Conservation (phyloP, 179 eudicot species). For the Carnegiea gigantea region DNA sequence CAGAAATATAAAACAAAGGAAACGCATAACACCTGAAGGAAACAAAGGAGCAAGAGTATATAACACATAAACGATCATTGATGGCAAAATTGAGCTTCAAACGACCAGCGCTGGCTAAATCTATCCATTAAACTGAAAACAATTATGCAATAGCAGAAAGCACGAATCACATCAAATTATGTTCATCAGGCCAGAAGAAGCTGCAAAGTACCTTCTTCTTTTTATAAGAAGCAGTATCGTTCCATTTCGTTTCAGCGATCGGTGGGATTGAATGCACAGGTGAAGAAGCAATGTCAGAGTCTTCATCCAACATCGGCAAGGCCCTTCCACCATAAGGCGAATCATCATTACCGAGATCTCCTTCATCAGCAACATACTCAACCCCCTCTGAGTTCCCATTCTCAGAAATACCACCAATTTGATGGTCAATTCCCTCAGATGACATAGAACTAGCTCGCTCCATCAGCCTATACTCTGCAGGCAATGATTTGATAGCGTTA, state of each 20-base stretch:
- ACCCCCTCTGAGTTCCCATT: conserved; percentile 36
- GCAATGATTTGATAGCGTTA: conserved; percentile 78
- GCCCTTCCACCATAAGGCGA: conserved; percentile 69
- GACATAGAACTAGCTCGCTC: conserved; percentile 34
- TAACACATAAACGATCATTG: neutral
- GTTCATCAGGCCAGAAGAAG: conserved; percentile 4
- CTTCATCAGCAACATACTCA: conserved; percentile 26
- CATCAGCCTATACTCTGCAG: conserved; percentile 54
- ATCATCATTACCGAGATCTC: conserved; percentile 59
- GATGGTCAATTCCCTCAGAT: conserved; percentile 26
- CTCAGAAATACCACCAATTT: conserved; percentile 33
- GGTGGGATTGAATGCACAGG: conserved; percentile 42
- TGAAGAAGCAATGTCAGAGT: conserved; percentile 39
- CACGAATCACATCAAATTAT: neutral
- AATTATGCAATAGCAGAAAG: neutral
- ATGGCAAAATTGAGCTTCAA: conserved; percentile 8
- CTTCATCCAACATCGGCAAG: conserved; percentile 38
- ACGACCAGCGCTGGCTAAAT: neutral
- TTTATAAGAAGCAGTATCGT: conserved; percentile 64
- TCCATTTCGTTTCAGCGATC: conserved; percentile 71
- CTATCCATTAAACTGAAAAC: neutral
- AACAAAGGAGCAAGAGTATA: neutral
- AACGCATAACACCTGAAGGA: neutral
- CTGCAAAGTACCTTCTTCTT: conserved; percentile 70
- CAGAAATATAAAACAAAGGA: neutral